These are phyloP conservation scores for Diaporthe longicolla DNA, from an alignment of 2,329 filamentous ascomycete species.

Conservation along the genomic window DNA sequence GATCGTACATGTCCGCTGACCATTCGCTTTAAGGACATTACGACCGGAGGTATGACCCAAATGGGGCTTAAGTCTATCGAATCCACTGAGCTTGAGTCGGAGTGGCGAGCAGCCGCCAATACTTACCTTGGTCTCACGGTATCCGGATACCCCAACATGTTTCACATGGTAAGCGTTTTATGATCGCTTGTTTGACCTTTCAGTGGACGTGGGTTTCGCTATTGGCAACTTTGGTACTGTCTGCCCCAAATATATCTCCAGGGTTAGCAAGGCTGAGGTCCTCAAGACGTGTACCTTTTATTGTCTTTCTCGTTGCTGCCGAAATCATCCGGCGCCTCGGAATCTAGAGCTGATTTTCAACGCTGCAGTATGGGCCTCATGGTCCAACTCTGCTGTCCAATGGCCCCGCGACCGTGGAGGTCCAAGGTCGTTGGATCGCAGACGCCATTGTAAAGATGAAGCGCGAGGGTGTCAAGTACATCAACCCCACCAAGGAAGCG, in stretches of 20 bases:
- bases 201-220: background rate
- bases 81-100: constrained; percentile 54
- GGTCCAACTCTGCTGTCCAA: constrained; percentile 69
- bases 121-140: constrained; percentile 62
- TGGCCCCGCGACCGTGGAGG: constrained; percentile 66
- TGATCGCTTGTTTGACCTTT: background rate
- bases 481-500: constrained; percentile 63
- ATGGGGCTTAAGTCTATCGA: constrained; percentile 60
- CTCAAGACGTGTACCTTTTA: background rate
- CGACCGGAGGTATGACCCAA: constrained; percentile 56
- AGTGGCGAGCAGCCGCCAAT: constrained; percentile 58
- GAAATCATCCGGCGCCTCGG: background rate
- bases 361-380: constrained; percentile 66
- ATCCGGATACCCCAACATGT: constrained; percentile 64
- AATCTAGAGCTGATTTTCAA: background rate
- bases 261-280: background rate
- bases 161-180: constrained; percentile 52
- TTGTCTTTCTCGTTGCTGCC: background rate
- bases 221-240: background rate
- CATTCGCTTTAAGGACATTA: constrained; percentile 31
- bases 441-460: constrained; percentile 65
- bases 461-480: constrained; percentile 60
- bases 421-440: constrained; percentile 70
- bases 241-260: background rate
- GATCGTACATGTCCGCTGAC: background rate